These are phyloP conservation scores for Phalaenopsis hybrid DNA, from an alignment of 116 monocot genomes.

Conservation along the genomic window DNA sequence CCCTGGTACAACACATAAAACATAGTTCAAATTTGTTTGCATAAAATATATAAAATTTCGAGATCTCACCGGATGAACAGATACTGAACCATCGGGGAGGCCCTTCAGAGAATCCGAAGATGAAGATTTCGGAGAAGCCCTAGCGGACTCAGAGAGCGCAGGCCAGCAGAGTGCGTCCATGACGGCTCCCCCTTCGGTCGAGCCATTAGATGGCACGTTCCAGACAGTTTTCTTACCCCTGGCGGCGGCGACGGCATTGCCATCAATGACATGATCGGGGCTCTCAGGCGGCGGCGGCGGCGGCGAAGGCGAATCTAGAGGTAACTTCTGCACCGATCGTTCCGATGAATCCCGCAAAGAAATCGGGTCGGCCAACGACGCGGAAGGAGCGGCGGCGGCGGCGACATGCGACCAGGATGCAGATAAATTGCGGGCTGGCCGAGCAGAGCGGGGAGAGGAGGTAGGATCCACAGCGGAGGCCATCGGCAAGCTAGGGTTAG, in stretches of 20 bases:
- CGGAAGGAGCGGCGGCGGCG: neutral
- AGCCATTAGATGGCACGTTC: constrained; percentile 38
- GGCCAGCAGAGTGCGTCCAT: constrained; percentile 52
- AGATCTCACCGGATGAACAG: constrained; percentile 27
- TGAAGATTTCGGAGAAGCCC: constrained; percentile 32
- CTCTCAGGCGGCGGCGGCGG: neutral
- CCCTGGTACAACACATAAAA: constrained; percentile 15
- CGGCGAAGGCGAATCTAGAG: neutral
- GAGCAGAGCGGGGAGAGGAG: neutral
- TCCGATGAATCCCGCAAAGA: neutral
- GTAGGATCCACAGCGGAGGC: neutral
- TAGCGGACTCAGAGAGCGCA: constrained; percentile 43
- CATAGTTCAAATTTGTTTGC: neutral
- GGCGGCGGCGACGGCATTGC: neutral
- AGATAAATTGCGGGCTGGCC: neutral
- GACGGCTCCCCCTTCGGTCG: constrained; percentile 28
- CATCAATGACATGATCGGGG: constrained; percentile 2
- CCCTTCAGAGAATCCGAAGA: constrained; percentile 36
- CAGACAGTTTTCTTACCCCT: constrained; percentile 39
- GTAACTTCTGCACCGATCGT: constrained; percentile 2
- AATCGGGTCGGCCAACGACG: neutral
- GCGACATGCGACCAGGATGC: constrained; percentile 7
- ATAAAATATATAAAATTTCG: neutral
- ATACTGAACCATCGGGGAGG: constrained; percentile 25
- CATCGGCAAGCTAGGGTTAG: neutral